Conservation (phyloP, 2,329 filamentous ascomycete genomes). For the Pyrenophora tritici-repentis region DNA sequence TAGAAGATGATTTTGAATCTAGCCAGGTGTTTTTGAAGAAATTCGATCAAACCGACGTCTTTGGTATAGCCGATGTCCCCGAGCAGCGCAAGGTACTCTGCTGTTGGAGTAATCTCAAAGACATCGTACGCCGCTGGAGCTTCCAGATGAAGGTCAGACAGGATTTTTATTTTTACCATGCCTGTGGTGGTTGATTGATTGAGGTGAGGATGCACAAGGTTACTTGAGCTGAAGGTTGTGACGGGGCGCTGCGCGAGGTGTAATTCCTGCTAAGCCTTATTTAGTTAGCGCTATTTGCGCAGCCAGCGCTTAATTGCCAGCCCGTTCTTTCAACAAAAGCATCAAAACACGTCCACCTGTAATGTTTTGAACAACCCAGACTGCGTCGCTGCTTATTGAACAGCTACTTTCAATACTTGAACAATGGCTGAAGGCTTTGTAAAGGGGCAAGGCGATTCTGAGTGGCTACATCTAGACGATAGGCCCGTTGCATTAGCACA, state of each 20-base stretch:
- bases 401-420: no score
- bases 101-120: background rate
- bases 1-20: conserved; percentile 17
- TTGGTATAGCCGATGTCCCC: conserved; percentile 11
- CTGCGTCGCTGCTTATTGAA: no score
- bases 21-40: conserved; percentile 14
- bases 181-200: conserved; percentile 1
- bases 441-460: background rate
- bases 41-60: conserved; percentile 12
- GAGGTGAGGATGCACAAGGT: background rate
- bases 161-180: background rate
- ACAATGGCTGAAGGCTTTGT: background rate
- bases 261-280: no score
- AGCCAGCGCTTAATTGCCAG: no score
- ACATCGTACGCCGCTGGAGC: background rate
- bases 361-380: no score
- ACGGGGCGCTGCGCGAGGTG: no score
- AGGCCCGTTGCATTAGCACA: background rate
- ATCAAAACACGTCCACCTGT: background rate
- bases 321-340: background rate
- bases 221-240: no score
- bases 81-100: conserved; percentile 18
- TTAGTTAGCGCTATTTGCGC: no score
- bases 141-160: conserved; percentile 1
- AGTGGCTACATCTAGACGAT: background rate